Base-by-base conservation (phyloP, 768 basidiomycete species). In the Trametes maxima region DNA sequence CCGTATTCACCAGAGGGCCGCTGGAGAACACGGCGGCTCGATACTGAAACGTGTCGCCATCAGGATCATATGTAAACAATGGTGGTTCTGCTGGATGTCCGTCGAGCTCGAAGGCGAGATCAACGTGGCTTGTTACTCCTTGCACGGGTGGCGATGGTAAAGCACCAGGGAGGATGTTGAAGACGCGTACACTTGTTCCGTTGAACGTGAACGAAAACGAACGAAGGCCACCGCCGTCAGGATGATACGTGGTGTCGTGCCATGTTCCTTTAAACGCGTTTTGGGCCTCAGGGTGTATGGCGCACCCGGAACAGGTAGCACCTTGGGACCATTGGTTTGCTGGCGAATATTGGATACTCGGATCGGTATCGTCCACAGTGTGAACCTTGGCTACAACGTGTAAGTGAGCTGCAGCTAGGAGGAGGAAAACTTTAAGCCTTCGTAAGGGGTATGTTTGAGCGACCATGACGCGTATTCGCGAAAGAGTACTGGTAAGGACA, bases 41-140 rank as follows among this genome's bases (percentile, higher is more conserved):
- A 45, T 64, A 64, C 33, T 22, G 14, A n/a, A 51, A 60, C 21
- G 7, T 44, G 12, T 51, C n/a, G 36, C 39, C 46, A 6, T 42
- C 47, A 3, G 57, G 54, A 36, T 45, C 47, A 16, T 55, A 24
- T 5, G 5, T 10, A 36, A 40, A 64, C n/a, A n/a, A n/a, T n/a
- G n/a, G n/a, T n/a, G 48, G 14, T 5, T 28, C 37, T 1, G 39
- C 36, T 14, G 37, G 4, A 7, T 21, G 12, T 8, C 52, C 52
- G 40, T 64, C 63, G 21, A 64, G 22, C 16, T 5, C 10, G 39
- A 64, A 64, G n/a, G 24, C 53, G 21, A 64, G 54, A 24, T 60
- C 49, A 5, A 49, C 37, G 33, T 50, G 16, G n/a, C n/a, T n/a
- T n/a, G n/a, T n/a, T n/a, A n/a, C n/a, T n/a, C n/a, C n/a, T n/a